A percentile compares a stretch with the other conserved stretches of the same genome.
These are phyloP conservation scores for Solanum medicagineum DNA, from an alignment of 257 asterid species.

Conservation along the genomic window DNA sequence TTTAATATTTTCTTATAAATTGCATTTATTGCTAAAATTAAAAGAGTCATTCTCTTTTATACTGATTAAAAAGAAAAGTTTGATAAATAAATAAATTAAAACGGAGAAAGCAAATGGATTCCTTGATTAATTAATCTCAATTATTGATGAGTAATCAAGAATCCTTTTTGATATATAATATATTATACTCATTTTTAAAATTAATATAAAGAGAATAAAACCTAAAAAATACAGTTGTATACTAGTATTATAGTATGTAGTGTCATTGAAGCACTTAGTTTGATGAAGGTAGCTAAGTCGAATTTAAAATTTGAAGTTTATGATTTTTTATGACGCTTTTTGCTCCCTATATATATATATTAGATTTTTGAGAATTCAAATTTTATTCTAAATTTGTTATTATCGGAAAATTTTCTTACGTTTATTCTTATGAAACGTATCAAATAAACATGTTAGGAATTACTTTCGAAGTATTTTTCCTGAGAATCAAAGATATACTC, in stretches of 20 bases:
- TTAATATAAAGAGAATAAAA: not conserved
- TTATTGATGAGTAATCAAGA: not conserved
- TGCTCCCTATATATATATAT: not conserved
- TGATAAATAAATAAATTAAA: too few species aligned
- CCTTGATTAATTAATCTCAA: not conserved
- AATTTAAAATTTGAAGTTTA: not conserved
- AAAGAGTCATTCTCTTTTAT: too few species aligned
- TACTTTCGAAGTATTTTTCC: too few species aligned
- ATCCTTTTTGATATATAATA: not conserved
- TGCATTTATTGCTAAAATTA: too few species aligned
- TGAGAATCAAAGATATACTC: too few species aligned
- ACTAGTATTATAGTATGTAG: not conserved
- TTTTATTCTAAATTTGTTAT: too few species aligned
- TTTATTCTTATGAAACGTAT: too few species aligned
- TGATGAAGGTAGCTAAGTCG: not conserved
- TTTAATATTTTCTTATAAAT: too few species aligned
- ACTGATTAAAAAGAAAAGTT: too few species aligned
- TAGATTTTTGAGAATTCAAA: not conserved
- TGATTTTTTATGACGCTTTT: too few species aligned
- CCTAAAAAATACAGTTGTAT: not conserved
- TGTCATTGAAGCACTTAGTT: not conserved
- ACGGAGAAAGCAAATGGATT: not conserved
- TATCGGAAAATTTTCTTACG: too few species aligned
- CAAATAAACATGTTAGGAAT: too few species aligned
- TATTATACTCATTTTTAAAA: not conserved